Evolutionary conservation across 2,329 filamentous ascomycete species (phyloP).

Genomic region (Paecilomyces dactylethromorphus): DNA sequence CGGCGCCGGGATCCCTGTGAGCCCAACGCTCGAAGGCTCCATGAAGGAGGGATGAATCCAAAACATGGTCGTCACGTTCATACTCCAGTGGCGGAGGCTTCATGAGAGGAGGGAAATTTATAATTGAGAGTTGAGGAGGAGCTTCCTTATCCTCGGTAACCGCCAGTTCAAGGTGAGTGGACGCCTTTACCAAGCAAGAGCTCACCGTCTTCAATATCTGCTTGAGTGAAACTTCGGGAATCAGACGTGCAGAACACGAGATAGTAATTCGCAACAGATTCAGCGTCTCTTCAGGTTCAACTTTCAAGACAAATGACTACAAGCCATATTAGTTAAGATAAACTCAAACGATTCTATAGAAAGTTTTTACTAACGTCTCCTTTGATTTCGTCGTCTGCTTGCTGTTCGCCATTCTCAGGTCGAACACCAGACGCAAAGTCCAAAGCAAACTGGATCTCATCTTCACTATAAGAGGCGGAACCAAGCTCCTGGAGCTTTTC

Average conservation of each 20-base stretch:
- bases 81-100: conserved; percentile 12
- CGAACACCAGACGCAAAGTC: conserved; percentile 8
- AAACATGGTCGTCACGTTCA: conserved; percentile 1
- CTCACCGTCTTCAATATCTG: conserved; percentile 14
- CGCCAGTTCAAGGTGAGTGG: not conserved
- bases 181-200: conserved; percentile 6
- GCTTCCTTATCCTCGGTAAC: not conserved
- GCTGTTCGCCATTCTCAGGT: conserved; percentile 12
- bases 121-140: conserved; percentile 13
- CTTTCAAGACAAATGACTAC: conserved; percentile 12
- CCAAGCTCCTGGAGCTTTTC: conserved; percentile 8
- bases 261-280: conserved; percentile 10
- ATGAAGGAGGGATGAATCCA: conserved; percentile 15
- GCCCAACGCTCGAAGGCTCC: conserved; percentile 20
- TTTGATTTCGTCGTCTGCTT: not conserved
- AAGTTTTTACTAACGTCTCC: conserved; percentile 8
- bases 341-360: not conserved
- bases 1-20: conserved; percentile 11
- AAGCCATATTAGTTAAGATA: conserved; percentile 4
- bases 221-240: conserved; percentile 12
- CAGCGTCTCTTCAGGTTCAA: conserved; percentile 2
- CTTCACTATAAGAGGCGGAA: conserved; percentile 5
- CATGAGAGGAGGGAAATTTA: conserved; percentile 20
- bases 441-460: conserved; percentile 16
- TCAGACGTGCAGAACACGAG: conserved; percentile 11